Evolutionary conservation across 306 rosid genomes (phyloP).

Genomic region (Begonia peltatifolia): DNA sequence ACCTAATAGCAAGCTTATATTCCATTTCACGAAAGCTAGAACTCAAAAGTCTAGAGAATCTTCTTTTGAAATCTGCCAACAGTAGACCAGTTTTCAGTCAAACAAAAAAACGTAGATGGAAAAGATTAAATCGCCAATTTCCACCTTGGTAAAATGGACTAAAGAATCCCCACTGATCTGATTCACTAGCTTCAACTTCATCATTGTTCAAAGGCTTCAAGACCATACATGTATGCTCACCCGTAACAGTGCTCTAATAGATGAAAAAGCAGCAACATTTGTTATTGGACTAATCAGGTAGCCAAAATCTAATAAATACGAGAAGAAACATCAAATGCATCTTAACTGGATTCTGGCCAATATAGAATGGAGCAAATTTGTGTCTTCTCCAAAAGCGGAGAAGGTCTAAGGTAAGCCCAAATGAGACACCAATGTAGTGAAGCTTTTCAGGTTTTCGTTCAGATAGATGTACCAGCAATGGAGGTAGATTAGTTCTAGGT

Average conservation of each 20-base stretch:
- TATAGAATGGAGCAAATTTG: conserved; percentile 81
- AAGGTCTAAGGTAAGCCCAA: conserved; percentile 85
- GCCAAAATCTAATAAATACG: neutral
- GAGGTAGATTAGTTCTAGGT: conserved; percentile 85
- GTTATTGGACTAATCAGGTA: neutral
- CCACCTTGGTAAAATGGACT: conserved; percentile 67
- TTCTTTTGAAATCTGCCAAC: conserved; percentile 57
- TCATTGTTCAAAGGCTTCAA: conserved; percentile 76
- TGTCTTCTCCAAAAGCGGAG: conserved; percentile 90
- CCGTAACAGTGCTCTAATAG: conserved; percentile 65
- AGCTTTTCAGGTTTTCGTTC: conserved; percentile 88
- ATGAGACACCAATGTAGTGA: conserved; percentile 89
- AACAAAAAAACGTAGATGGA: neutral
- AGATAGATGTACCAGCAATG: conserved; percentile 71
- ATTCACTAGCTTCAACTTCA: conserved; percentile 61
- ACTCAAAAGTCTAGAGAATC: conserved; percentile 55
- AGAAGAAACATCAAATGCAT: conserved; percentile 7
- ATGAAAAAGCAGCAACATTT: conserved; percentile 3
- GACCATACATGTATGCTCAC: conserved; percentile 92
- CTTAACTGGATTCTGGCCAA: conserved; percentile 96
- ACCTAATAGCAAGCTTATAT: conserved; percentile 90
- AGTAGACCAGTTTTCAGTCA: conserved; percentile 6
- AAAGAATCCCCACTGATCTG: conserved; percentile 52
- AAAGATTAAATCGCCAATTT: neutral
- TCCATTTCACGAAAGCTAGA: conserved; percentile 52